These are phyloP conservation scores for Pichia cabralensis DNA, from an alignment of 805 yeast genomes.

Conservation along the genomic window DNA sequence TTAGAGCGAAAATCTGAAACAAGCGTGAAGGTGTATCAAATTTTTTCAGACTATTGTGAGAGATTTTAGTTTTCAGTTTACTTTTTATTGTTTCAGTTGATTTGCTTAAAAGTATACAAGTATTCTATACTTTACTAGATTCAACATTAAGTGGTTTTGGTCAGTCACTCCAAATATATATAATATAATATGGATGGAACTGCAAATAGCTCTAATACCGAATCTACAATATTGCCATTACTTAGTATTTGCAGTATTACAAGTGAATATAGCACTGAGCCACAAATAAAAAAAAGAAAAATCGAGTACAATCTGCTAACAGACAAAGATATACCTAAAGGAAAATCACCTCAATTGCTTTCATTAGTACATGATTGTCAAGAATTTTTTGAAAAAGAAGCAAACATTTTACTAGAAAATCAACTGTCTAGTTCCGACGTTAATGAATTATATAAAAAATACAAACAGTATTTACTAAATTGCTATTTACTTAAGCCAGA, in stretches of 20 bases:
- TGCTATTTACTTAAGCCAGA: background rate
- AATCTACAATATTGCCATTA: constrained; percentile 1
- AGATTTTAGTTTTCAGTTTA: too few relatives aligned
- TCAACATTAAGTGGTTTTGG: too few relatives aligned
- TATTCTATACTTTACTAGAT: background rate
- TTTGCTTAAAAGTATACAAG: background rate
- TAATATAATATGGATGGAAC: background rate
- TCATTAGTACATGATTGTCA: constrained; percentile 4
- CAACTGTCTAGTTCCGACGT: constrained; percentile 4
- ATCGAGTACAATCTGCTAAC: too few relatives aligned
- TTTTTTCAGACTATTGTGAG: too few relatives aligned
- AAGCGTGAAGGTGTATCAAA: too few relatives aligned
- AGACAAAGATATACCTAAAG: constrained; percentile 1
- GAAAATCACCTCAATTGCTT: background rate
- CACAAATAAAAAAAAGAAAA: too few relatives aligned
- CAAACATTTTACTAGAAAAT: constrained; percentile 3
- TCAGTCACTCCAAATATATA: too few relatives aligned
- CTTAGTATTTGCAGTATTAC: constrained; percentile 1
- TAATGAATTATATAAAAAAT: constrained; percentile 1
- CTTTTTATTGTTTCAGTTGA: background rate
- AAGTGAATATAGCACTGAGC: constrained; percentile 2
- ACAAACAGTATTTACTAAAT: constrained; percentile 3
- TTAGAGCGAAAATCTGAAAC: too few relatives aligned
- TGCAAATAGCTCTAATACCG: background rate
- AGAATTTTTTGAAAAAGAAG: constrained; percentile 5